Conservation (phyloP, 306 rosid genomes). For the Quercus agrifolia region DNA sequence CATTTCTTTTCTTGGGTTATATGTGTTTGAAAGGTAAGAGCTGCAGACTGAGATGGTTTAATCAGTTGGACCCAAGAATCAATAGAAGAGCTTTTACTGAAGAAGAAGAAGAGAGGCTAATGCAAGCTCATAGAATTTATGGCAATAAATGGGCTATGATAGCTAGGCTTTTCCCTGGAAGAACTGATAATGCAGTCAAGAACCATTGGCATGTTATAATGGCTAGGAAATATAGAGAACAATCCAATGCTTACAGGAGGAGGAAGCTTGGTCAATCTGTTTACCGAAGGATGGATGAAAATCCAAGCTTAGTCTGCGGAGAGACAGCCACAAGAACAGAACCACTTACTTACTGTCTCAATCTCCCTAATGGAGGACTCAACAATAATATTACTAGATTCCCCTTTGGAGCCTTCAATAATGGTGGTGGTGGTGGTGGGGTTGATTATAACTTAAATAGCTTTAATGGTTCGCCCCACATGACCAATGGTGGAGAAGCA, state of each 20-base stretch:
- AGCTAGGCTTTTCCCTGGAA: slow-evolving; percentile 93
- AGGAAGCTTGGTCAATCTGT: slow-evolving; percentile 72
- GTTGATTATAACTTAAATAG: slow-evolving; percentile 39
- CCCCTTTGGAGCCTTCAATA: slow-evolving; percentile 39
- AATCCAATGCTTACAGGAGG: slow-evolving; percentile 81
- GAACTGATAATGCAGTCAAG: slow-evolving; percentile 97
- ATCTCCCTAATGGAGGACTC: slow-evolving; percentile 25
- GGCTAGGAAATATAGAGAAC: slow-evolving; percentile 94
- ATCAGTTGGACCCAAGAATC: slow-evolving; percentile 97
- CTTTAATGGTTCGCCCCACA: slow-evolving; percentile 32
- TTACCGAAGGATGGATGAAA: slow-evolving; percentile 57
- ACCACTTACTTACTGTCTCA: slow-evolving; percentile 26
- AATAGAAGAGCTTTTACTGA: slow-evolving; percentile 84
- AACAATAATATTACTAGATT: slow-evolving; percentile 15
- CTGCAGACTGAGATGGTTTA: slow-evolving; percentile 95
- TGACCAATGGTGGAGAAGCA: slow-evolving; percentile 38
- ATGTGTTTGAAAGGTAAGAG: slow-evolving; percentile 66
- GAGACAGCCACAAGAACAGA: slow-evolving; percentile 23
- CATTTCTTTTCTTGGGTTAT: not conserved
- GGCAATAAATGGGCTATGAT: slow-evolving; percentile 99
- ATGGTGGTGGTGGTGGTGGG: slow-evolving; percentile 33
- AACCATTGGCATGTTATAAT: slow-evolving; percentile 99
- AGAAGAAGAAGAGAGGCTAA: slow-evolving; percentile 90
- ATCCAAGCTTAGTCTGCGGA: slow-evolving; percentile 30
- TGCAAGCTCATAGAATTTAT: slow-evolving; percentile 93